Evolutionary conservation across 2,329 filamentous ascomycete species (phyloP).

Genomic region (Dichotomopilus funicola): DNA sequence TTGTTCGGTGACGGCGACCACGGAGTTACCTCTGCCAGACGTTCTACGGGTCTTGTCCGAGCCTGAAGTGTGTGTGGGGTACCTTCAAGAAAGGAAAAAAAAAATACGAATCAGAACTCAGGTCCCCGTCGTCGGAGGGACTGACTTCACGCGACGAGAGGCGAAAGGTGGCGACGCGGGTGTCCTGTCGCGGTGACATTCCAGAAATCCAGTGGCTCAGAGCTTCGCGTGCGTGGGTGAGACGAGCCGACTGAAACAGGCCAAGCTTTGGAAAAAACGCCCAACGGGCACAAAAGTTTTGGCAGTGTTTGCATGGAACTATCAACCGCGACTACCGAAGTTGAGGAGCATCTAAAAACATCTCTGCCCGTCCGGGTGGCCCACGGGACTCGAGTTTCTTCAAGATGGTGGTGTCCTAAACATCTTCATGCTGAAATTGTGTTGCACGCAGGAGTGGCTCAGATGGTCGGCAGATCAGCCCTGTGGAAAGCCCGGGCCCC

Average conservation of each 20-base stretch:
- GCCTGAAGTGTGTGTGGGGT: constrained; percentile 5
- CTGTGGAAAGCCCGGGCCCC: neutral
- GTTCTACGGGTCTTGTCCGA: neutral
- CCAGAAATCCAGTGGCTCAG: constrained; percentile 9
- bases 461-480: neutral
- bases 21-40: neutral
- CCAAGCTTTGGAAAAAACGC: neutral
- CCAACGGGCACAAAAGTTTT: neutral
- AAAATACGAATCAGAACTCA: neutral
- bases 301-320: neutral
- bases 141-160: too few relatives aligned
- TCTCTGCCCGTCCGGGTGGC: too few relatives aligned
- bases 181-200: neutral
- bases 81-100: constrained; percentile 4
- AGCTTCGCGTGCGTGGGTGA: constrained; percentile 1
- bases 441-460: constrained; percentile 5
- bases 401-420: neutral
- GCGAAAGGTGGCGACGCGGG: too few relatives aligned
- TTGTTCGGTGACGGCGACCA: neutral
- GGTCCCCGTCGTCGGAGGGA: neutral
- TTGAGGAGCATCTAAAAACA: too few relatives aligned
- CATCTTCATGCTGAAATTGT: neutral
- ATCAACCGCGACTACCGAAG: neutral
- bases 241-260: constrained; percentile 4
- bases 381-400: neutral